A percentile compares a stretch with the other conserved stretches of the same genome.
Conservation (phyloP, 805 yeast species). For the Candida awuae region DNA sequence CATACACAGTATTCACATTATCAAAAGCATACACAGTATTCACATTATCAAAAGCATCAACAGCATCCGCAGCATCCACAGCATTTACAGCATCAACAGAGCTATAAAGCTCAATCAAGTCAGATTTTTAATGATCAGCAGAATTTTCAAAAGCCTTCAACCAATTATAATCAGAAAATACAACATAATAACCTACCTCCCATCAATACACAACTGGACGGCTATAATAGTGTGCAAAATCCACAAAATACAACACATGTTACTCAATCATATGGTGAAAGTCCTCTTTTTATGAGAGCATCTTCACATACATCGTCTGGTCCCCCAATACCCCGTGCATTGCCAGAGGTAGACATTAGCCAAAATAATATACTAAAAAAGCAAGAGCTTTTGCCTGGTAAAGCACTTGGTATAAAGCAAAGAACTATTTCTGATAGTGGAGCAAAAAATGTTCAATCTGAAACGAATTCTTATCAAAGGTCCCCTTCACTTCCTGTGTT, state of each 20-base stretch:
- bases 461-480: conserved; percentile 9
- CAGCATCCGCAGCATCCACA: conserved; percentile 14
- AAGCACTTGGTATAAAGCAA: conserved; percentile 1
- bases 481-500: conserved; percentile 17
- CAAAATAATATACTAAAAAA: neutral
- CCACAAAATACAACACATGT: neutral
- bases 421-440: conserved; percentile 2
- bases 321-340: conserved; percentile 1
- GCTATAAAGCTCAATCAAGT: conserved; percentile 1
- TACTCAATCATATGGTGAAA: conserved; percentile 1
- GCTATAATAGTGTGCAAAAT: neutral
- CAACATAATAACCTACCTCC: conserved; percentile 1
- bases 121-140: too few species aligned
- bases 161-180: conserved; percentile 1
- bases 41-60: conserved; percentile 3
- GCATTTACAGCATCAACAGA: conserved; percentile 6
- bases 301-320: neutral
- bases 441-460: neutral
- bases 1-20: neutral
- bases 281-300: neutral
- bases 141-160: too few species aligned
- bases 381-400: conserved; percentile 5
- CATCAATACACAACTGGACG: conserved; percentile 1
- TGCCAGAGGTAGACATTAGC: neutral
- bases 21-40: neutral